A percentile compares a stretch with the other conserved stretches of the same genome.
These are phyloP conservation scores for Aspergillus diversus DNA, from an alignment of 495 filamentous ascomycete species.

Conservation along the genomic window DNA sequence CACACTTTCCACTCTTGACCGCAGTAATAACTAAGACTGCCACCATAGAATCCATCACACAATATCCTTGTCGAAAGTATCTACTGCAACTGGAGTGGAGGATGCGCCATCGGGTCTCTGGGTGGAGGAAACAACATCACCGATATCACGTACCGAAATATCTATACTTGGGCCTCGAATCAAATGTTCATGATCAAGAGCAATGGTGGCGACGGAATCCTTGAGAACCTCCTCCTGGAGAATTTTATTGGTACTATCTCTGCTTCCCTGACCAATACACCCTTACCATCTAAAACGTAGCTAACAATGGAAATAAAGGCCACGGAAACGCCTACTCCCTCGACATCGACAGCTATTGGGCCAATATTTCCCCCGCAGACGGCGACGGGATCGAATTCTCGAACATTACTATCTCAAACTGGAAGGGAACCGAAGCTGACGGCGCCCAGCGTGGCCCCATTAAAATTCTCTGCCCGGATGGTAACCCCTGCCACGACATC, in stretches of 20 bases:
- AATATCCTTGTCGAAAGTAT: constrained; percentile 60
- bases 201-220: constrained; percentile 56
- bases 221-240: constrained; percentile 48
- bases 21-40: neutral
- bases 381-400: constrained; percentile 54
- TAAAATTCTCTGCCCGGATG: constrained; percentile 48
- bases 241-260: constrained; percentile 56
- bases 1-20: no score
- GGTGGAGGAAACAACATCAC: constrained; percentile 41
- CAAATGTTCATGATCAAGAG: constrained; percentile 69
- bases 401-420: constrained; percentile 58
- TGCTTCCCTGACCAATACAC: constrained; percentile 1
- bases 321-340: constrained; percentile 56
- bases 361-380: constrained; percentile 34
- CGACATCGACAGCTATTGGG: constrained; percentile 61
- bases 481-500: constrained; percentile 56
- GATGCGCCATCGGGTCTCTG: constrained; percentile 57
- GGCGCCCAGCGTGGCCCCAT: constrained; percentile 55
- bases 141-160: constrained; percentile 52
- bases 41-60: constrained; percentile 38
- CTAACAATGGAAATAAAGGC: constrained; percentile 30
- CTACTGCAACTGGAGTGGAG: constrained; percentile 61
- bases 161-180: constrained; percentile 58
- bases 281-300: neutral
- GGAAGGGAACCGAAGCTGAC: constrained; percentile 58